Conservation (phyloP, 768 basidiomycete species). For the Rhodosporidiobolus sp. region DNA sequence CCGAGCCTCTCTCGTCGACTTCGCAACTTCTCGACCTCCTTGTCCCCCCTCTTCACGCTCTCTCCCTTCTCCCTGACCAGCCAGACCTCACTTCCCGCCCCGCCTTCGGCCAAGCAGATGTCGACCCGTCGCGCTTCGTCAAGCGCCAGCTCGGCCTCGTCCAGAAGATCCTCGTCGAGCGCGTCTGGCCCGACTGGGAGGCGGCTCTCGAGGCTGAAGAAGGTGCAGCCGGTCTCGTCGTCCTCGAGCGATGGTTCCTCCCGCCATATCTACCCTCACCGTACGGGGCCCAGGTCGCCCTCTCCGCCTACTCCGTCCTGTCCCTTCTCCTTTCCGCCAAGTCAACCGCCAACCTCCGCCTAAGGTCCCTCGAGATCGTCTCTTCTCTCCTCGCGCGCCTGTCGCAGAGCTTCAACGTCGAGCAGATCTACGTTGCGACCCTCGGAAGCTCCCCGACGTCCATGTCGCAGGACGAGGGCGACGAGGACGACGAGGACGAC, state of each 20-base stretch:
- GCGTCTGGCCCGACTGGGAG: slow-evolving; percentile 38
- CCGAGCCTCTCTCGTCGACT: slow-evolving; percentile 7
- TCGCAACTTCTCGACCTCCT: slow-evolving; percentile 19
- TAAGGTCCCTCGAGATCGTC: slow-evolving; percentile 21
- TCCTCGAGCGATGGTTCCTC: slow-evolving; percentile 29
- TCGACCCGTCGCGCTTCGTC: slow-evolving; percentile 9
- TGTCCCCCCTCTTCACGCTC: slow-evolving; percentile 19
- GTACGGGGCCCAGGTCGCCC: slow-evolving; percentile 2
- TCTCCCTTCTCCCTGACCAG: slow-evolving; percentile 18
- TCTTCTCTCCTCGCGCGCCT: slow-evolving; percentile 10
- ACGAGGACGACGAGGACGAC: not conserved
- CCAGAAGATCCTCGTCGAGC: slow-evolving; percentile 32
- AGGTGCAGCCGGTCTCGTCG: not conserved
- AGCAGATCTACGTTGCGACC: slow-evolving; percentile 6
- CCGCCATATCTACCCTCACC: not conserved
- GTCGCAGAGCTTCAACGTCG: not conserved
- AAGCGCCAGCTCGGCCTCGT: slow-evolving; percentile 33
- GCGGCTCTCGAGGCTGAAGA: slow-evolving; percentile 14
- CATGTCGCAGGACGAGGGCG: slow-evolving; percentile 22
- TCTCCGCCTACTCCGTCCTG: slow-evolving; percentile 31
- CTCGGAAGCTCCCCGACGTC: not conserved
- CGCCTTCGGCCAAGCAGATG: no score
- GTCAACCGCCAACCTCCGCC: not conserved
- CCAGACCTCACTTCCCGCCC: not conserved
- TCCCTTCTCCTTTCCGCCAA: slow-evolving; percentile 19